Conservation (phyloP, 345 rosid genomes). For the Euphorbia lathyris region DNA sequence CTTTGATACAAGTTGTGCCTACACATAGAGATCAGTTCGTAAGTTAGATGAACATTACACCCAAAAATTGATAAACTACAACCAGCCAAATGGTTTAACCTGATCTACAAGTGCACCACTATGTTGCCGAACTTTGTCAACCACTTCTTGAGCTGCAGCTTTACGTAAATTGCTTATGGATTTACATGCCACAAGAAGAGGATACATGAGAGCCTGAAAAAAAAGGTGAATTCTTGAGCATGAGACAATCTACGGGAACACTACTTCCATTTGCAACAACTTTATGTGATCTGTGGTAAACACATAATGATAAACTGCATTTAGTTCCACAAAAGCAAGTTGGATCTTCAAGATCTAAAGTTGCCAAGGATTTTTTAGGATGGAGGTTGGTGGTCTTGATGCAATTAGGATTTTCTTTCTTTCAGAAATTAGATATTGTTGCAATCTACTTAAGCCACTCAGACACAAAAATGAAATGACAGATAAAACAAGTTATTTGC, state of each 20-base stretch:
- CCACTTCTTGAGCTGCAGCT: slow-evolving; percentile 98
- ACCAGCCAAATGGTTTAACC: slow-evolving; percentile 32
- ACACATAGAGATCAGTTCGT: slow-evolving; percentile 21
- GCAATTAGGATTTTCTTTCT: neutral
- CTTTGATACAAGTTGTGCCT: slow-evolving; percentile 95
- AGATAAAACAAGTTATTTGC: neutral
- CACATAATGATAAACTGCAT: neutral
- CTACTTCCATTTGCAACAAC: neutral
- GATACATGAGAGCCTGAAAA: slow-evolving; percentile 95
- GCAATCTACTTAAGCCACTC: neutral
- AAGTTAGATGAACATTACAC: neutral
- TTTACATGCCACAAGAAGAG: slow-evolving; percentile 98
- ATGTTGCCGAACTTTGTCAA: slow-evolving; percentile 93
- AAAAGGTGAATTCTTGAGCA: slow-evolving; percentile 10
- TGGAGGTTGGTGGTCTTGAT: neutral
- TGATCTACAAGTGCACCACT: slow-evolving; percentile 93
- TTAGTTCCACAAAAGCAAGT: neutral
- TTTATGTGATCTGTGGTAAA: neutral
- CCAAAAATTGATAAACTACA: neutral
- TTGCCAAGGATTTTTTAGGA: neutral
- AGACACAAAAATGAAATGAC: neutral
- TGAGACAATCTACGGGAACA: neutral
- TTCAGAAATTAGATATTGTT: neutral
- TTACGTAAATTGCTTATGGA: slow-evolving; percentile 89
- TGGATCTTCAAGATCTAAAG: neutral